Evolutionary conservation across 768 basidiomycete genomes (phyloP), one percentile per base, ranked within the genome.

Genomic region (Lactarius sanguifluus): DNA sequence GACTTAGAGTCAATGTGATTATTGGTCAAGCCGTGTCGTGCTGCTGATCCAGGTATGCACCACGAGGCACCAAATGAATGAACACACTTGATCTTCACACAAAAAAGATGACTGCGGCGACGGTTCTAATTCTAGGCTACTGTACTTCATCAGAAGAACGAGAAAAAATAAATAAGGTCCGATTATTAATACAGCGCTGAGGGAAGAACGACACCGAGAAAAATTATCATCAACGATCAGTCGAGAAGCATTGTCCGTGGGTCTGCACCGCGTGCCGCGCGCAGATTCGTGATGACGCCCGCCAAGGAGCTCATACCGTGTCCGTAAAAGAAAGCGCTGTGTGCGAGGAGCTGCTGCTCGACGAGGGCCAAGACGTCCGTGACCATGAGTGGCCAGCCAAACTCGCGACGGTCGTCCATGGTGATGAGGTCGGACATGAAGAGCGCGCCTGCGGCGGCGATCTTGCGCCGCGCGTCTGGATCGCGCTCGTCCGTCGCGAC

Each of bases 401-500:
- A 75, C 34, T 67, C 70, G 9, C 75, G 74, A 1, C 75, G 73
- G 62, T 82, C 81, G 28, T 80, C 77, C n/a, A 72, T 68, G 1
- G 80, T 81, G 56, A 82, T 70, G 7, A 82, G 71, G 67, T 83
- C 81, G 16, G 73, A 41, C 64, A 83, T 72, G 62, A 83, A 64
- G 12, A 83, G 52, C 2, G 75, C 82, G 20, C 80, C 79, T 23
- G 77, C 72, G 3, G 72, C 69, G 28, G 73, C 69, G 16, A 82
- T 70, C 59, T 74, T 75, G 10, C 71, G 30, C 12, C 81, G 71
- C 18, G 73, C 75, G 0, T 69, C 69, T 0, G 76, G 72, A 62
- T 76, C 70, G 36, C 81, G 80, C 66, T 83, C 82, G 63, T 82
- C 81, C 25, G 77, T 80, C n/a, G 77, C 78, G 10, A 79, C 71